These are phyloP conservation scores for Parasarocladium wereldwijsianum DNA, from an alignment of 2,329 filamentous ascomycete species.

Conservation along the genomic window DNA sequence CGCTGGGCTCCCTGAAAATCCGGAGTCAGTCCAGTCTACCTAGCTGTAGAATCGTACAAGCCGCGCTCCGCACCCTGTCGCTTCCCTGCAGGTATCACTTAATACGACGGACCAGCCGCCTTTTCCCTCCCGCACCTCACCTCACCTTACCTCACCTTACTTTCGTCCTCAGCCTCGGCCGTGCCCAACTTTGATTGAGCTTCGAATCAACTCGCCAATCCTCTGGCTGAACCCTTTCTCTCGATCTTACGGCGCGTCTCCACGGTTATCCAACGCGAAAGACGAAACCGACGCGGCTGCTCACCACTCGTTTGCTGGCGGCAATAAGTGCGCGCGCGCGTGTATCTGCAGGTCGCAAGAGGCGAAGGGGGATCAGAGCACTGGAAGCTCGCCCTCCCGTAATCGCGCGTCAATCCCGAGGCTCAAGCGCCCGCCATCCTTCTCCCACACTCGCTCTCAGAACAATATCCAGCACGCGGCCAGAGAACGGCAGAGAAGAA, in stretches of 20 bases:
- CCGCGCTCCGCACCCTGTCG: constrained; percentile 3
- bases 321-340: too few relatives aligned
- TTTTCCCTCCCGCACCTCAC: constrained; percentile 4
- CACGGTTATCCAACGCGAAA: too few relatives aligned
- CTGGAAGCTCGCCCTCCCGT: not conserved
- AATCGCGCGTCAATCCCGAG: constrained; percentile 4
- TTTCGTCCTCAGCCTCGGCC: constrained; percentile 1
- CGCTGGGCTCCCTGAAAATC: constrained; percentile 1
- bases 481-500: not conserved
- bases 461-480: not conserved
- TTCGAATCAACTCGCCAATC: not conserved
- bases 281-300: too few relatives aligned
- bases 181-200: not conserved
- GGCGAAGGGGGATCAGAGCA: not conserved
- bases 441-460: not conserved
- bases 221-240: constrained; percentile 1
- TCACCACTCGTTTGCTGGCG: not conserved
- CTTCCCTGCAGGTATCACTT: constrained; percentile 4
- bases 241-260: not conserved
- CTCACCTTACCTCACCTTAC: not conserved
- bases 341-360: not conserved
- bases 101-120: constrained; percentile 4
- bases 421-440: constrained; percentile 1
- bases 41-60: too few relatives aligned
- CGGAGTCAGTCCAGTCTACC: too few relatives aligned